These are phyloP conservation scores for Whalleya microplaca DNA, from an alignment of 2,329 filamentous ascomycete genomes.

Conservation along the genomic window DNA sequence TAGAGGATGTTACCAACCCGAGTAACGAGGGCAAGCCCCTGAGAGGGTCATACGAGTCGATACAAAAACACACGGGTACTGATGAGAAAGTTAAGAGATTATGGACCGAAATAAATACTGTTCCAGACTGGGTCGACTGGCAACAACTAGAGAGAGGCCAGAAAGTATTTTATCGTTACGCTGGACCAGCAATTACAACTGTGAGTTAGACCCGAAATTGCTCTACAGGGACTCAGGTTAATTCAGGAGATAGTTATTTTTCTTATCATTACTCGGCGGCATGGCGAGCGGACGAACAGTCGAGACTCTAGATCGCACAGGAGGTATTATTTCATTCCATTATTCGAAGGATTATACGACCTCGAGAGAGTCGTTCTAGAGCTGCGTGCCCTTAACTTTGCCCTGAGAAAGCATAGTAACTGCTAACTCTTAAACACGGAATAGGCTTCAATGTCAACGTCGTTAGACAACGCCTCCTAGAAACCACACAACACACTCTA, in stretches of 20 bases:
- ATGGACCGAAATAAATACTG: slow-evolving; percentile 68
- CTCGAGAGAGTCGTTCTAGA: too few species aligned
- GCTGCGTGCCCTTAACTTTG: too few species aligned
- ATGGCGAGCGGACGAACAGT: slow-evolving; percentile 75
- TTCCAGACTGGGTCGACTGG: slow-evolving; percentile 81
- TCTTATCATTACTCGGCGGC: slow-evolving; percentile 65
- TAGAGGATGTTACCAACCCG: slow-evolving; percentile 21
- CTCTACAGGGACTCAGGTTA: slow-evolving; percentile 1
- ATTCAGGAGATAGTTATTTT: slow-evolving; percentile 46
- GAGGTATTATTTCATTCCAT: slow-evolving; percentile 42
- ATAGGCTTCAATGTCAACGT: slow-evolving; percentile 67
- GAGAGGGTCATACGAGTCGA: slow-evolving; percentile 65
- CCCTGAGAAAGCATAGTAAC: too few species aligned
- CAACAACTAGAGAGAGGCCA: slow-evolving; percentile 74
- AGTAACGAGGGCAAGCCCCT: slow-evolving; percentile 37
- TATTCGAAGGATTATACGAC: background rate
- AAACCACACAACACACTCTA: slow-evolving; percentile 77
- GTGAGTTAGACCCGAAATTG: slow-evolving; percentile 35
- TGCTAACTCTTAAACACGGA: background rate
- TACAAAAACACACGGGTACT: slow-evolving; percentile 59
- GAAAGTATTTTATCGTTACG: slow-evolving; percentile 78
- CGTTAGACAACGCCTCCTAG: slow-evolving; percentile 63
- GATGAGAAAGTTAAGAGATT: slow-evolving; percentile 60
- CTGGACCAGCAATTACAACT: slow-evolving; percentile 65
- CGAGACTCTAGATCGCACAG: slow-evolving; percentile 74